These are phyloP conservation scores for Aspergillus sparsus DNA, from an alignment of 495 filamentous ascomycete species.

Conservation along the genomic window DNA sequence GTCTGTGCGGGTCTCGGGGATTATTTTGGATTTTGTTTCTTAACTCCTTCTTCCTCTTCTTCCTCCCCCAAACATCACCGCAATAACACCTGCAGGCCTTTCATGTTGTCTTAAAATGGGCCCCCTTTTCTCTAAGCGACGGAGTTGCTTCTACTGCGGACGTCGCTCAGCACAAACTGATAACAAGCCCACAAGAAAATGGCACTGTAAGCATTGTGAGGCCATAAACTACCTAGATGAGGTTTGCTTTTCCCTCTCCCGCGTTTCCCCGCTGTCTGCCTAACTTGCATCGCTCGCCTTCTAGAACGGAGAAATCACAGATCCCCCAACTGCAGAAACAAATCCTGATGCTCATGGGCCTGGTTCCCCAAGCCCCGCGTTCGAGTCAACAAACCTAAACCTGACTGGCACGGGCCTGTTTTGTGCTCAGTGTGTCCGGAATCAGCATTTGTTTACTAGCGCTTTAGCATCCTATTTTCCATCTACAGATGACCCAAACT, in stretches of 20 bases:
- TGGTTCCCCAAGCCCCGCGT: slow-evolving; percentile 32
- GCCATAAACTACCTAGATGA: slow-evolving; percentile 80
- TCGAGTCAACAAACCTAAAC: slow-evolving; percentile 35
- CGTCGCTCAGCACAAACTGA: slow-evolving; percentile 56
- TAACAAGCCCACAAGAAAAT: slow-evolving; percentile 56
- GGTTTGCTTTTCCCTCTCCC: slow-evolving; percentile 35
- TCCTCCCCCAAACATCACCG: slow-evolving; percentile 8
- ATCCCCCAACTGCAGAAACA: slow-evolving; percentile 68
- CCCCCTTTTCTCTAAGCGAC: slow-evolving; percentile 46
- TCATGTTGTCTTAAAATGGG: slow-evolving; percentile 46
- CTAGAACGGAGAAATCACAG: slow-evolving; percentile 81
- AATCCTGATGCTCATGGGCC: slow-evolving; percentile 30
- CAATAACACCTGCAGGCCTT: neutral
- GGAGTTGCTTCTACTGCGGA: slow-evolving; percentile 80
- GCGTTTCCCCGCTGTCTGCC: slow-evolving; percentile 10
- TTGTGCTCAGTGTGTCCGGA: slow-evolving; percentile 75
- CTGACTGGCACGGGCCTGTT: slow-evolving; percentile 57
- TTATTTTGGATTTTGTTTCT: slow-evolving; percentile 34
- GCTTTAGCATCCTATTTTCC: slow-evolving; percentile 71
- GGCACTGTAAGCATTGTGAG: slow-evolving; percentile 72
- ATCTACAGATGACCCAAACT: slow-evolving; percentile 62
- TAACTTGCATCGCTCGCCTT: slow-evolving; percentile 2
- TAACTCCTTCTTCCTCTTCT: slow-evolving; percentile 26
- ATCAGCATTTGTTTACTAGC: slow-evolving; percentile 73
- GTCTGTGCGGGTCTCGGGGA: slow-evolving; percentile 36